Percentiles rank a stretch among this genome's conserved stretches.
phyloP scores from a whole-genome alignment of 306 rosid species.

The Castanea sativa region DNA sequence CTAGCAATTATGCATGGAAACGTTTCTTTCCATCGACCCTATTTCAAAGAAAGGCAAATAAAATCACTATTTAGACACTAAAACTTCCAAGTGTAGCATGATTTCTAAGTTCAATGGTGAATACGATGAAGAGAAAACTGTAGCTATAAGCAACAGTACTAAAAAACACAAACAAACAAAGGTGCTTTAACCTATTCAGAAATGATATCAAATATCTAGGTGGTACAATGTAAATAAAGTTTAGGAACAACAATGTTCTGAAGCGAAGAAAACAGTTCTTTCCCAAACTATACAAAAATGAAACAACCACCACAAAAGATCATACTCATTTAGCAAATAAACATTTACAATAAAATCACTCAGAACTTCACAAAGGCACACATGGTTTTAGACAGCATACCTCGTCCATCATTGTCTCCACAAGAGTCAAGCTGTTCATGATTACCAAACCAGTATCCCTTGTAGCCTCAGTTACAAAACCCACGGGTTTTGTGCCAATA shows the following conservation, averaged over 20 bases:
- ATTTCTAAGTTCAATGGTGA: constrained; percentile 11
- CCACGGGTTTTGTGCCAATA: constrained; percentile 35
- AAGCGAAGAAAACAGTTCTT: background rate
- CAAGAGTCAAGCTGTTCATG: constrained; percentile 51
- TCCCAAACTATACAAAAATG: background rate
- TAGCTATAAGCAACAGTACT: background rate
- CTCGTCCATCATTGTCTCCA: constrained; percentile 64
- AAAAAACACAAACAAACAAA: background rate
- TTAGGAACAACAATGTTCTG: background rate
- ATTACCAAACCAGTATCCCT: constrained; percentile 46
- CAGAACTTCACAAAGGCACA: background rate
- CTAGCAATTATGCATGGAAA: constrained; percentile 65
- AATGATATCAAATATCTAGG: background rate
- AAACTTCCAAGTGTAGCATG: background rate
- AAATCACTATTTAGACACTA: constrained; percentile 2
- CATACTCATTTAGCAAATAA: background rate
- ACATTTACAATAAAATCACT: background rate
- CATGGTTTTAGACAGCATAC: constrained; percentile 38
- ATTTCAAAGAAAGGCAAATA: constrained; percentile 15
- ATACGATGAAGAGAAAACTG: background rate
- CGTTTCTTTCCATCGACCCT: constrained; percentile 85
- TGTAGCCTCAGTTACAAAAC: constrained; percentile 61
- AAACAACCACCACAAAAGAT: background rate
- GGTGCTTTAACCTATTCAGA: background rate
- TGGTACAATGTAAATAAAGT: background rate